Conservation (phyloP, 805 yeast species). For the Spathaspora arborariae region DNA sequence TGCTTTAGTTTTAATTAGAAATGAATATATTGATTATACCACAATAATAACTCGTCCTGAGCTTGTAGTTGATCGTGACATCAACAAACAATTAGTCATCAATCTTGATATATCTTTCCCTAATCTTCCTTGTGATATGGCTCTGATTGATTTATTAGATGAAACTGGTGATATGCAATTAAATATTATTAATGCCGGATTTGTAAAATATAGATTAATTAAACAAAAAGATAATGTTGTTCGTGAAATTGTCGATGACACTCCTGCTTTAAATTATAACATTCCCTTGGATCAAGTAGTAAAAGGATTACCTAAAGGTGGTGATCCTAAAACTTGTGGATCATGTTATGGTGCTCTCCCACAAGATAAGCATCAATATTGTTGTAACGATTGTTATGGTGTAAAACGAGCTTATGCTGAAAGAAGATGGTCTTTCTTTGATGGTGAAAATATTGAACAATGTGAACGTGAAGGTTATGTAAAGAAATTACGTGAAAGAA, state of each 20-base stretch:
- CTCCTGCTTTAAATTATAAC: slow-evolving; percentile 19
- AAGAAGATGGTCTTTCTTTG: slow-evolving; percentile 83
- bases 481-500: slow-evolving; percentile 48
- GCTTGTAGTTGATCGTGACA: slow-evolving; percentile 82
- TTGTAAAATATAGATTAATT: slow-evolving; percentile 64
- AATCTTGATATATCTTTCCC: slow-evolving; percentile 83
- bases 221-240: slow-evolving; percentile 36
- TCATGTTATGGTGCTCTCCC: slow-evolving; percentile 83
- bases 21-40: slow-evolving; percentile 76
- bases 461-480: slow-evolving; percentile 91
- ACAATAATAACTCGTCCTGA: slow-evolving; percentile 71
- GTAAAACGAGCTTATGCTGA: slow-evolving; percentile 77
- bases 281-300: slow-evolving; percentile 27
- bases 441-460: slow-evolving; percentile 82
- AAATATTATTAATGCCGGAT: slow-evolving; percentile 68
- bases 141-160: slow-evolving; percentile 86
- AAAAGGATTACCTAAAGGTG: slow-evolving; percentile 27
- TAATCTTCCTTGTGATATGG: slow-evolving; percentile 75
- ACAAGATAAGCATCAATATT: slow-evolving; percentile 50
- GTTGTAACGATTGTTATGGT: slow-evolving; percentile 84
- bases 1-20: slow-evolving; percentile 57
- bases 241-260: slow-evolving; percentile 28
- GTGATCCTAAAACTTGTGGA: slow-evolving; percentile 54
- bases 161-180: slow-evolving; percentile 79
- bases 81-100: slow-evolving; percentile 70